A percentile compares a stretch with the other conserved stretches of the same genome.
Evolutionary conservation across 345 rosid species (phyloP).

Genomic region (Populus tremula): DNA sequence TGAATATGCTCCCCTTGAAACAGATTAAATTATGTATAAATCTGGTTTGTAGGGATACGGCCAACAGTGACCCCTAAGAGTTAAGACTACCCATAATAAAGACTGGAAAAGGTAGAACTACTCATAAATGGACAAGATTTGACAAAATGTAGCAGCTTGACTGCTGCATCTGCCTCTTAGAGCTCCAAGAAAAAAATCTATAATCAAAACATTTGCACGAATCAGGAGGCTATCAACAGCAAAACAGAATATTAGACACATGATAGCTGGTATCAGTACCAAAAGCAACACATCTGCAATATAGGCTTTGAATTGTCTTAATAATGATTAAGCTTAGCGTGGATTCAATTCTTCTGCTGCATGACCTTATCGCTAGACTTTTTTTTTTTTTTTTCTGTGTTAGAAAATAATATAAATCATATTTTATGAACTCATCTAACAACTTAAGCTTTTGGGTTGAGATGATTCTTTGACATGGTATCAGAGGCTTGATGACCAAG

Average conservation of each 20-base stretch:
- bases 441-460: rapidly evolving
- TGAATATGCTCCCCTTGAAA: not conserved
- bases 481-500: rapidly evolving
- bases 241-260: not conserved
- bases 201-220: not conserved
- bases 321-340: not conserved
- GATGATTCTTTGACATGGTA: too few relatives aligned
- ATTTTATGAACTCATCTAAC: rapidly evolving
- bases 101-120: not conserved
- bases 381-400: too few relatives aligned
- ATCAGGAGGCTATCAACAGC: not conserved
- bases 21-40: not conserved
- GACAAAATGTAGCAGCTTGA: not conserved
- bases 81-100: not conserved
- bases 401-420: too few relatives aligned
- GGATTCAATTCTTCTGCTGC: not conserved
- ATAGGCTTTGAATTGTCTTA: not conserved
- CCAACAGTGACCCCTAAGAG: not conserved
- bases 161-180: not conserved
- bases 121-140: not conserved
- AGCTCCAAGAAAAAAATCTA: not conserved
- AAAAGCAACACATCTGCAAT: not conserved
- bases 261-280: not conserved
- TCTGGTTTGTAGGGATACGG: not conserved
- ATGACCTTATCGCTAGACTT: not conserved